phyloP scores from a whole-genome alignment of 805 yeast genomes.

The Teunomyces funiuensis region DNA sequence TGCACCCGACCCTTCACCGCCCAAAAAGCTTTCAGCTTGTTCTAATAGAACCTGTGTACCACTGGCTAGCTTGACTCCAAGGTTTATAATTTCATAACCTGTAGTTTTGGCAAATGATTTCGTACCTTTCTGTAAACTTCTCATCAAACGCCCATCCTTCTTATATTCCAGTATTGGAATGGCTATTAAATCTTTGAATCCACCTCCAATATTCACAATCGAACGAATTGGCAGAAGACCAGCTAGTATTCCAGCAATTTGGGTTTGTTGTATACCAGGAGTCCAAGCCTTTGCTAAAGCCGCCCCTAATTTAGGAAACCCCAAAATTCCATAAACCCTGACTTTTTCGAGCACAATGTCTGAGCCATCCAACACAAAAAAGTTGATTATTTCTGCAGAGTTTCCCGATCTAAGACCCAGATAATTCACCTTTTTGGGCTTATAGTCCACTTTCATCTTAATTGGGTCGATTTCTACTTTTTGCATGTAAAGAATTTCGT shows the following conservation, averaged over 20 bases:
- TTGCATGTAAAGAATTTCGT: constrained; percentile 68
- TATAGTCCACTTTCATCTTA: constrained; percentile 76
- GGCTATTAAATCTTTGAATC: constrained; percentile 68
- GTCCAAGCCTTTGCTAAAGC: constrained; percentile 73
- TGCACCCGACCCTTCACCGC: constrained; percentile 66
- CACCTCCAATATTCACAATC: constrained; percentile 73
- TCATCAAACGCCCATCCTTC: constrained; percentile 66
- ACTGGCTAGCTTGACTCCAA: constrained; percentile 82
- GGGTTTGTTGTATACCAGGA: constrained; percentile 83
- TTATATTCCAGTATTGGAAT: constrained; percentile 74
- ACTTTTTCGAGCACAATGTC: constrained; percentile 62
- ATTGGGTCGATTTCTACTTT: constrained; percentile 62
- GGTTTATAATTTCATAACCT: constrained; percentile 72
- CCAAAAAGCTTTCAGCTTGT: constrained; percentile 73
- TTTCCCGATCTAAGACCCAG: constrained; percentile 85
- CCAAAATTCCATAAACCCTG: constrained; percentile 72
- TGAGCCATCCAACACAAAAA: constrained; percentile 87
- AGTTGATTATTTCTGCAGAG: constrained; percentile 81
- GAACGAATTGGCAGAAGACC: constrained; percentile 85
- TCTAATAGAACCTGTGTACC: constrained; percentile 85
- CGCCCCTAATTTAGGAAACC: constrained; percentile 59
- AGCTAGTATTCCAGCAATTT: constrained; percentile 74
- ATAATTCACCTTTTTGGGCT: constrained; percentile 86
- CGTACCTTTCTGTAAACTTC: constrained; percentile 77
- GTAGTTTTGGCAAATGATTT: constrained; percentile 72